Percentiles rank a stretch among this genome's conserved stretches.
Evolutionary conservation across 306 rosid species (phyloP).

Genomic region (Vicia villosa): DNA sequence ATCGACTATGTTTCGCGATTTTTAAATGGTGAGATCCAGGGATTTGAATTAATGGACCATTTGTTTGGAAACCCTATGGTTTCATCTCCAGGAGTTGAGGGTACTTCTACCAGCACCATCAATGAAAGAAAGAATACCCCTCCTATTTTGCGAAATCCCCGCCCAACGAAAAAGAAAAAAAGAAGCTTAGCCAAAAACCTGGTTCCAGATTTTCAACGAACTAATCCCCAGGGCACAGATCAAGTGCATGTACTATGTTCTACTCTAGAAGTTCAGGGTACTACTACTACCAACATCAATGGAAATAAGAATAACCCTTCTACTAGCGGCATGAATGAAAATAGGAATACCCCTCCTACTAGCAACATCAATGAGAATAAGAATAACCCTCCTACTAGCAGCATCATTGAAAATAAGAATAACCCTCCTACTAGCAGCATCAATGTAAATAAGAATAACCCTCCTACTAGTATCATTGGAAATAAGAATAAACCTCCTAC

Average conservation of each 20-base stretch:
- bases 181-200: conserved; percentile 7
- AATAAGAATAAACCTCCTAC: conserved; percentile 8
- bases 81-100: conserved; percentile 22
- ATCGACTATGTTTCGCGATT: conserved; percentile 28
- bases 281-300: conserved; percentile 9
- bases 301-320: conserved; percentile 7
- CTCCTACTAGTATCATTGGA: conserved; percentile 16
- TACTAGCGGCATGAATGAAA: conserved; percentile 2
- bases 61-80: conserved; percentile 36
- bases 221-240: conserved; percentile 2
- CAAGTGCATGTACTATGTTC: conserved; percentile 21
- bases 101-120: conserved; percentile 17
- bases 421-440: conserved; percentile 16
- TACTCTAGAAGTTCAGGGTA: conserved; percentile 23
- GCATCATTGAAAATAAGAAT: conserved; percentile 3
- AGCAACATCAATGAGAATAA: conserved; percentile 6
- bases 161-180: conserved; percentile 35
- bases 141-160: conserved; percentile 18
- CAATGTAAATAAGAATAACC: conserved; percentile 5
- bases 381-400: conserved; percentile 18
- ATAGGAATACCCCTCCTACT: conserved; percentile 10
- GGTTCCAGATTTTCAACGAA: conserved; percentile 17
- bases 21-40: conserved; percentile 35
- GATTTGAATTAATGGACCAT: conserved; percentile 34
- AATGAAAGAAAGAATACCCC: conserved; percentile 4